phyloP scores from a whole-genome alignment of 192 early-diverging fungal species.

The Dissophora globulifera region DNA sequence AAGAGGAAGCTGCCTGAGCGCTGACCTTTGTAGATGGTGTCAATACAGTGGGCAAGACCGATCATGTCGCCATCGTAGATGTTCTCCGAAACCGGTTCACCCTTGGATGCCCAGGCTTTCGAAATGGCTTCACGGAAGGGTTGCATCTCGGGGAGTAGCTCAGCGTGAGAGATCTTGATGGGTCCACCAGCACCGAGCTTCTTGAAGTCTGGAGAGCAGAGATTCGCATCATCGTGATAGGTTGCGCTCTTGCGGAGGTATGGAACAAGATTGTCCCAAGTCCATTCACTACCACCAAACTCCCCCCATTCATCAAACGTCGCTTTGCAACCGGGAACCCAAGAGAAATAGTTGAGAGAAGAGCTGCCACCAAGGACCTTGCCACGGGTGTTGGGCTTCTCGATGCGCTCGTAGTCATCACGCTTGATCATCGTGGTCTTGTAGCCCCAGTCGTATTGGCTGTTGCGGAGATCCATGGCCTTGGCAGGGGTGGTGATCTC shows the following conservation, averaged over 20 bases:
- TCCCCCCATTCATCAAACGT: conserved; percentile 38
- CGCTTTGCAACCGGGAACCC: conserved; percentile 20
- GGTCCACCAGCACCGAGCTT: conserved; percentile 18
- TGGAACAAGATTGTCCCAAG: conserved; percentile 29
- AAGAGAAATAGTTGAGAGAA: conserved; percentile 29
- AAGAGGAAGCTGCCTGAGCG: conserved; percentile 37
- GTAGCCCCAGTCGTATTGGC: conserved; percentile 39
- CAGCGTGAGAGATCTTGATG: conserved; percentile 12
- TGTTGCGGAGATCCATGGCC: conserved; percentile 29
- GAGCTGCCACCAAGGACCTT: conserved; percentile 47
- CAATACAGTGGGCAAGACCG: conserved; percentile 28
- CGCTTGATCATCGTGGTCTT: conserved; percentile 36
- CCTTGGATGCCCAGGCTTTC: conserved; percentile 7
- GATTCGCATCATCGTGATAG: conserved; percentile 19
- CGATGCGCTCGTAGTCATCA: conserved; percentile 34
- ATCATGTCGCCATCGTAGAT: conserved; percentile 31
- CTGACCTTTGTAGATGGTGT: conserved; percentile 37
- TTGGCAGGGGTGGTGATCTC: conserved; percentile 23
- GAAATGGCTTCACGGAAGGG: conserved; percentile 5
- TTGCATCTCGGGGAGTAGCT: conserved; percentile 10
- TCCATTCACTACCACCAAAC: conserved; percentile 30
- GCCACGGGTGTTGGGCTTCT: conserved; percentile 40
- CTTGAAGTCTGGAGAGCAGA: conserved; percentile 18
- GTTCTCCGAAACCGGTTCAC: conserved; percentile 7
- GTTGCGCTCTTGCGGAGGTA: conserved; percentile 42